phyloP scores from a whole-genome alignment of 2,329 filamentous ascomycete species.

The Aspergillus carbonarius region DNA sequence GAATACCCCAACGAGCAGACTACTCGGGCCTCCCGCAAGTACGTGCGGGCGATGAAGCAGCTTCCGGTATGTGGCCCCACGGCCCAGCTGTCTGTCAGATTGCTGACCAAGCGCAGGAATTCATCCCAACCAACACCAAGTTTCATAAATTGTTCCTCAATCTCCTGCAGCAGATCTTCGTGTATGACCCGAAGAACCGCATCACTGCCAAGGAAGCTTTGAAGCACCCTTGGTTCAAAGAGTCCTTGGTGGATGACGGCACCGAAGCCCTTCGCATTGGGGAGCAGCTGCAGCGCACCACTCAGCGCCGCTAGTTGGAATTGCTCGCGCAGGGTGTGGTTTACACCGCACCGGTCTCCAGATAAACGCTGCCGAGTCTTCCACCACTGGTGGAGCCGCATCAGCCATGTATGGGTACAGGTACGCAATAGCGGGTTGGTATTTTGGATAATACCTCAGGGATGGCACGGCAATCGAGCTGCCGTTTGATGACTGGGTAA shows the following conservation, averaged over 20 bases:
- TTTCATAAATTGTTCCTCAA: slow-evolving; percentile 66
- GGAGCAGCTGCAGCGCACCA: slow-evolving; percentile 39
- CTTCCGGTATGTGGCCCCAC: slow-evolving; percentile 49
- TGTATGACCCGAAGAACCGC: slow-evolving; percentile 64
- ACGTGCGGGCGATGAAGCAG: slow-evolving; percentile 67
- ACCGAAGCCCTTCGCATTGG: slow-evolving; percentile 63
- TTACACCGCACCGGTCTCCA: not conserved
- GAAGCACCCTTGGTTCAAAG: slow-evolving; percentile 67
- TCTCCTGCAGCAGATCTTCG: slow-evolving; percentile 62
- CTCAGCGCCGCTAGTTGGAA: slow-evolving; percentile 19
- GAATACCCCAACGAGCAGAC: slow-evolving; percentile 65
- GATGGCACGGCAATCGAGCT: slow-evolving; percentile 1
- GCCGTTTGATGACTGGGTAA: slow-evolving; percentile 11
- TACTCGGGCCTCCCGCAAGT: slow-evolving; percentile 63
- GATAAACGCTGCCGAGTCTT: not conserved
- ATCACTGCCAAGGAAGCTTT: slow-evolving; percentile 65
- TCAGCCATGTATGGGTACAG: slow-evolving; percentile 19
- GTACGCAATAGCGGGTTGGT: slow-evolving; percentile 18
- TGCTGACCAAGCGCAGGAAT: slow-evolving; percentile 52
- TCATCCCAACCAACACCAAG: slow-evolving; percentile 58
- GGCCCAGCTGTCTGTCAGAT: not conserved
- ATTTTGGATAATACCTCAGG: slow-evolving; percentile 23
- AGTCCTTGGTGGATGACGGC: slow-evolving; percentile 63
- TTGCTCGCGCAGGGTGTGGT: not conserved
- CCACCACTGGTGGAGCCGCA: not conserved